These are phyloP conservation scores for Lactarius pseudohatsudake DNA, from an alignment of 768 basidiomycete genomes.

Conservation along the genomic window DNA sequence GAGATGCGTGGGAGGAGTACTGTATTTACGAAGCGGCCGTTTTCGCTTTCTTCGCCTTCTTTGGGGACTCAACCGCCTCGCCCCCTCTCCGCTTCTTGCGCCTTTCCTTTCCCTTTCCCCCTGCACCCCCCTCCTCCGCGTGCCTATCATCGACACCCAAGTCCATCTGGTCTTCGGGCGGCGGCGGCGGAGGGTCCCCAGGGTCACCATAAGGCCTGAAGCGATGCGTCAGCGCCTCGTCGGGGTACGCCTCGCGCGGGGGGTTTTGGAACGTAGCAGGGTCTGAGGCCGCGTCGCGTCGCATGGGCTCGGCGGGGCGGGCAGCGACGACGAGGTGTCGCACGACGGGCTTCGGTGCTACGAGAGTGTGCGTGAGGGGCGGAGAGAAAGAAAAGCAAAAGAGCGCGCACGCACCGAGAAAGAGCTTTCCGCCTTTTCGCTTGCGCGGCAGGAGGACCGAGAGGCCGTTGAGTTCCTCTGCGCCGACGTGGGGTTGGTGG, in stretches of 20 bases:
- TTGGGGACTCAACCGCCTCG: constrained; percentile 15
- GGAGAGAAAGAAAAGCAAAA: too few relatives aligned
- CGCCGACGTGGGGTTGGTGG: neutral
- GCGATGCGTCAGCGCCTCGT: constrained; percentile 23
- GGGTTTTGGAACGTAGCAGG: constrained; percentile 6
- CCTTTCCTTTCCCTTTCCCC: constrained; percentile 13
- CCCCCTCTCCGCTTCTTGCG: constrained; percentile 19
- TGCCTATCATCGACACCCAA: neutral
- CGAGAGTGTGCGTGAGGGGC: too few relatives aligned
- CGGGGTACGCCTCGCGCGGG: constrained; percentile 27
- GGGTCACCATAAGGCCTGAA: constrained; percentile 27
- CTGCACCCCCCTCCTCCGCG: neutral
- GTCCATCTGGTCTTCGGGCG: constrained; percentile 1
- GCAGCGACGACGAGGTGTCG: constrained; percentile 24
- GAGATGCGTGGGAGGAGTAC: neutral
- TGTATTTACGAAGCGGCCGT: neutral
- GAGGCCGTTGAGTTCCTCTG: constrained; percentile 25
- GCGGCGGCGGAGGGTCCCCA: neutral
- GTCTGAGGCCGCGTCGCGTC: neutral
- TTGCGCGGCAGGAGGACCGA: constrained; percentile 27
- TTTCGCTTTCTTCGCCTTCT: constrained; percentile 26
- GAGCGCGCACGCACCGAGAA: constrained; percentile 20
- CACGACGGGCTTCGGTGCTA: constrained; percentile 23
- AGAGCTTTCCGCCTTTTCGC: constrained; percentile 25
- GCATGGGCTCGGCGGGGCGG: constrained; percentile 19